These are phyloP conservation scores for Lepidium aucheri DNA, from an alignment of 345 rosid species.

Conservation along the genomic window DNA sequence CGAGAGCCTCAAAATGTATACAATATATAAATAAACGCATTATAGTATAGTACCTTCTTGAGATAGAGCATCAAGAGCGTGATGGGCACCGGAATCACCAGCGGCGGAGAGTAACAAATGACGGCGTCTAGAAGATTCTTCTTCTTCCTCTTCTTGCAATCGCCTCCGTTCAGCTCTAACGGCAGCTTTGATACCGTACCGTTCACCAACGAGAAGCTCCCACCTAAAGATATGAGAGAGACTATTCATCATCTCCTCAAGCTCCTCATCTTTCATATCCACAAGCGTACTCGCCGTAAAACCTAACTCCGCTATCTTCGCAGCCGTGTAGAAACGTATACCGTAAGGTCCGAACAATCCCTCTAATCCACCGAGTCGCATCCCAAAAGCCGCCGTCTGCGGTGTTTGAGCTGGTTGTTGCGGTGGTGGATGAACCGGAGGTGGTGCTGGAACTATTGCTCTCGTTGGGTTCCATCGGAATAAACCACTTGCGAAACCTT, in stretches of 20 bases:
- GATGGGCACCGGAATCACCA: conserved; percentile 36
- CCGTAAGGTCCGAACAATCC: conserved; percentile 82
- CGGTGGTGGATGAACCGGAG: conserved; percentile 27
- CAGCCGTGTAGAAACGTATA: conserved; percentile 70
- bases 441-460: conserved; percentile 29
- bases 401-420: conserved; percentile 19
- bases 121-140: conserved; percentile 53
- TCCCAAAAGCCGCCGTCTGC: conserved; percentile 31
- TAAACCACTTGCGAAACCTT: conserved; percentile 60
- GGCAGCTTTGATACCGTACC: conserved; percentile 91
- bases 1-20: background rate
- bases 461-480: conserved; percentile 76
- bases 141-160: conserved; percentile 41
- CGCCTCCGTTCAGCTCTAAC: conserved; percentile 81
- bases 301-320: conserved; percentile 90
- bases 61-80: conserved; percentile 72
- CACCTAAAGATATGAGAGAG: conserved; percentile 78
- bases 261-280: conserved; percentile 91
- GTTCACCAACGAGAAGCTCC: conserved; percentile 92
- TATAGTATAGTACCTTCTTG: conserved; percentile 55
- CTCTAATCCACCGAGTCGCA: conserved; percentile 59
- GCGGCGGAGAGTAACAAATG: conserved; percentile 24
- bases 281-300: conserved; percentile 89
- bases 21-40: background rate
- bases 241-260: conserved; percentile 98